These are phyloP conservation scores for Phaeosphaeriaceae sp. DNA, from an alignment of 2,329 filamentous ascomycete species.

Conservation along the genomic window DNA sequence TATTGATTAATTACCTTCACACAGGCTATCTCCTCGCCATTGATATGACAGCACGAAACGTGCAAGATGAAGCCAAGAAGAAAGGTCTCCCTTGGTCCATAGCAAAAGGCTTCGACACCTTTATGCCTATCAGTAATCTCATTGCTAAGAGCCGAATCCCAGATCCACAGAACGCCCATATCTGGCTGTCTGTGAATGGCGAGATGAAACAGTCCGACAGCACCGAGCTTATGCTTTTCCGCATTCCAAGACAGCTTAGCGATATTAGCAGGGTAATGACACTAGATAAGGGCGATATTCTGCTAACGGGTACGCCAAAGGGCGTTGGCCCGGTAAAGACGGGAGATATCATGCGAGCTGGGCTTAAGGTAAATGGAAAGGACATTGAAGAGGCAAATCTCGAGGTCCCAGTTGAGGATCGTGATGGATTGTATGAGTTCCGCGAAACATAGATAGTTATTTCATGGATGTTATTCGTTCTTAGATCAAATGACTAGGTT, in stretches of 20 bases:
- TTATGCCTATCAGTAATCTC: slow-evolving; percentile 82
- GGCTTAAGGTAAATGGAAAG: slow-evolving; percentile 78
- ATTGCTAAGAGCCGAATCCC: slow-evolving; percentile 82
- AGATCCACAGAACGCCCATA: slow-evolving; percentile 85
- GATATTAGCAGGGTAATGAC: slow-evolving; percentile 97
- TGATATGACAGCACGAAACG: slow-evolving; percentile 96
- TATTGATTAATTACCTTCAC: neutral
- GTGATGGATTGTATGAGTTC: slow-evolving; percentile 78
- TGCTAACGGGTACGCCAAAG: slow-evolving; percentile 96
- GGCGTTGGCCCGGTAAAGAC: slow-evolving; percentile 86
- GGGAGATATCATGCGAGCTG: slow-evolving; percentile 86
- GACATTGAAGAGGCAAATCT: slow-evolving; percentile 85
- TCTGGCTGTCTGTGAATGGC: slow-evolving; percentile 85
- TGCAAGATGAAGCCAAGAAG: slow-evolving; percentile 95
- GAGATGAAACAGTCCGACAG: slow-evolving; percentile 81
- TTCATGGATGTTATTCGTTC: neutral
- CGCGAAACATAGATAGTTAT: slow-evolving; percentile 51
- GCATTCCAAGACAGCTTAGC: slow-evolving; percentile 82
- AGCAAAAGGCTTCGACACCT: slow-evolving; percentile 97
- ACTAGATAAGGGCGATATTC: slow-evolving; percentile 86
- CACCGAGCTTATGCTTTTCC: slow-evolving; percentile 93
- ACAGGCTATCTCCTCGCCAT: slow-evolving; percentile 87
- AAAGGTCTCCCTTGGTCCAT: slow-evolving; percentile 97
- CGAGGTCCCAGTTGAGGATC: slow-evolving; percentile 82
- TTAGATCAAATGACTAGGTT: neutral